Evolutionary conservation across 2,329 filamentous ascomycete genomes (phyloP), one percentile per base, ranked within the genome.

Genomic region (Ophiobolus disseminans): DNA sequence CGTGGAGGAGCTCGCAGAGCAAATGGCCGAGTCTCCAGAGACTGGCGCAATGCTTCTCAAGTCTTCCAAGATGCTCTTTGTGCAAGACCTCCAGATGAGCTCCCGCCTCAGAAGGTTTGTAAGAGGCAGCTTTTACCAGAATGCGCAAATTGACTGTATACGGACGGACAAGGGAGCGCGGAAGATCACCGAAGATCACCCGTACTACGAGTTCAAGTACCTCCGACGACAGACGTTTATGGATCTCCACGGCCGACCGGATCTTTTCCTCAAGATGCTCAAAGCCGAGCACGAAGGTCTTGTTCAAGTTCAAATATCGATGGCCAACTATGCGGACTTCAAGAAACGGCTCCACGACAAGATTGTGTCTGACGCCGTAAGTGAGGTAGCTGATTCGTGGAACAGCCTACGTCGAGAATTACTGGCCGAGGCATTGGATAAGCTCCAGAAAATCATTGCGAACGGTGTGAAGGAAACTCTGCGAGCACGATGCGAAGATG

Each of bases 191-290:
- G 93, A 97, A 53, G 86, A 94, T 19, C 92, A 97, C 66, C 91
- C 91, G 0, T 97, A 95, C 73, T 97, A 97, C 70, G 94, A 97
- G 73, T 90, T 99, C 78, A 96, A 99, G 74, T 99, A 99, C 63
- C 81, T 99, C 16, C 86, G 91, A 57, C 91, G 94, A 63, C 92
- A 97, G 73, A 89, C 90, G 6, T 88, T 97, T 53, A 79, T 80
- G 32, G 89, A 94, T 58, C 83, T 97, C 50, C 88, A 91, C 2
- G 85, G 86, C 42, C 86, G 89, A 43, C 94, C 94, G 1, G 92
- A 97, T 57, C 80, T 96, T 20, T 99, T 94, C 70, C 78, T 99
- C 46, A 93, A 95, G 75, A 99, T 99, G 94, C 86, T 97, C 73
- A 95, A 91, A 71, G 94, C 94, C 1, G 94, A 99, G 72, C 89